Evolutionary conservation across 208 protist genomes (phyloP).

Genomic region (Entamoeba histolytica): DNA sequence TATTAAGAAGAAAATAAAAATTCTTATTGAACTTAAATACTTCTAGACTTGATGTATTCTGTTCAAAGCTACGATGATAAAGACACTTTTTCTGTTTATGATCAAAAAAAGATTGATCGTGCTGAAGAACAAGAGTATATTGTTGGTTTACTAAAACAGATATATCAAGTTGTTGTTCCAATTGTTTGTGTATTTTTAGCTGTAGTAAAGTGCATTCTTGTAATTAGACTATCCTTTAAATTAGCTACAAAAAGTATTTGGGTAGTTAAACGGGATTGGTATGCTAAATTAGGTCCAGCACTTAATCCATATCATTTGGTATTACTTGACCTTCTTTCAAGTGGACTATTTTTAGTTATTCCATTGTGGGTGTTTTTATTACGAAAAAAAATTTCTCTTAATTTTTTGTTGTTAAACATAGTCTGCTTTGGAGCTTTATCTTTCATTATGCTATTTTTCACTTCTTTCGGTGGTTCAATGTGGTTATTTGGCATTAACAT

Average conservation of each 20-base stretch:
- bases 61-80: background rate
- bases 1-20: too few species aligned
- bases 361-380: background rate
- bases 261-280: background rate
- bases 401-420: background rate
- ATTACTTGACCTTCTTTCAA: background rate
- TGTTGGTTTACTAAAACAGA: background rate
- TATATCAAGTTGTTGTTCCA: background rate
- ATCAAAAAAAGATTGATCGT: background rate
- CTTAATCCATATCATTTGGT: background rate
- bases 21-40: too few species aligned
- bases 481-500: background rate
- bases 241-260: background rate
- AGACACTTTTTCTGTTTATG: background rate
- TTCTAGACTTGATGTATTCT: too few species aligned
- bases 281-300: background rate
- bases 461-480: background rate
- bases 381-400: background rate
- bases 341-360: background rate
- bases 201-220: background rate
- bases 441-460: background rate
- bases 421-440: background rate
- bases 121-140: background rate
- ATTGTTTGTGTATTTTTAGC: background rate
- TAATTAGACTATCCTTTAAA: background rate